Base-by-base conservation (phyloP, 345 rosid genomes). In the Moringa oleifera region DNA sequence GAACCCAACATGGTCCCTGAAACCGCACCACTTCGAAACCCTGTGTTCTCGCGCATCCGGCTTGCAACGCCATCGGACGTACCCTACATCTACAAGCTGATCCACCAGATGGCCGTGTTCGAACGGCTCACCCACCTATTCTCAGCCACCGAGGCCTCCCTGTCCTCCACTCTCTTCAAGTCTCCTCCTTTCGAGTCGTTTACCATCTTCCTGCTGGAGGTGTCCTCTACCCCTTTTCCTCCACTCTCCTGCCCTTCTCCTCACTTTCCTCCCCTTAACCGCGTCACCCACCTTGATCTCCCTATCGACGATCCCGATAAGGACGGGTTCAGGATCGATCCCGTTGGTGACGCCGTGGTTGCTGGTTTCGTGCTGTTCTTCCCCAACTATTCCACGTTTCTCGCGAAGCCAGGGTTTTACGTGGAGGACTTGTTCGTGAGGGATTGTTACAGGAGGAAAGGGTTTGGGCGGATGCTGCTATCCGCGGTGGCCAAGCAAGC, bases 401-500 rank as follows among this genome's bases (percentile, higher is more conserved):
- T 79, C 1, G 81, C 61, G 51, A 94, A 88, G 53, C 92, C 96
- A 0, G 99, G 99, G 63, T 85, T 94, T 49, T 85, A 85, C 53
- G 70, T 90, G 17, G 99, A 90, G 77, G 89, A 90, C 70, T 64
- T 93, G 63, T 88, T 85, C 41, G 96, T 90, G 60, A 85, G 97
- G 66, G 87, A 88, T 64, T 79, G 90, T 47, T 88, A 86, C 51
- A 61, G 96, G 79, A 83, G 97, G 71, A 86, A 75, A 70, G 92
- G 97, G 0, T 69, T 90, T 0, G 99, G 97, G 73, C 73, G 64
- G 61, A 77, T 93, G 89, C 65, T 93, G 61, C 63, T 93, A 37
- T 64, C 83, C 0, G 96, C 95, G 7, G 99, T 93, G 70, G 95
- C 97, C 15, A 77, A 62, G 25, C 97, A 90, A 68, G 96, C 96